phyloP scores from a whole-genome alignment of 208 protist species.

The Trypanosoma rangeli region DNA sequence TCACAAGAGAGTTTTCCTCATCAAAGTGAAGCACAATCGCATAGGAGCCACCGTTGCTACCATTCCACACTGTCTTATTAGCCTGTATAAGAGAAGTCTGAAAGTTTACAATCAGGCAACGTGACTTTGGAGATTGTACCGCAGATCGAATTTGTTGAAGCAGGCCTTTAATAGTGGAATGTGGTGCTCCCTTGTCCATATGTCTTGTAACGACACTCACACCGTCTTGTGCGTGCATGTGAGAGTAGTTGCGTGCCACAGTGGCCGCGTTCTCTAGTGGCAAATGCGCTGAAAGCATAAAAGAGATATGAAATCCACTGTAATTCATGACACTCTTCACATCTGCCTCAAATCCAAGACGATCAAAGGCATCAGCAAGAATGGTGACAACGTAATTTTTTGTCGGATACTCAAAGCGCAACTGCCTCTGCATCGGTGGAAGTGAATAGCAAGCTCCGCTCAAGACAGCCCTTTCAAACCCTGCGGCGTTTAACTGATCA shows the following conservation, averaged over 20 bases:
- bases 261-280: conserved; percentile 64
- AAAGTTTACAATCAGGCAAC: conserved; percentile 81
- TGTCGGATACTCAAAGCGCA: conserved; percentile 86
- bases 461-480: conserved; percentile 58
- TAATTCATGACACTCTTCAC: conserved; percentile 86
- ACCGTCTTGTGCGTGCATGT: conserved; percentile 70
- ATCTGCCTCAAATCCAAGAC: conserved; percentile 70
- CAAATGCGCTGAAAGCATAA: conserved; percentile 82
- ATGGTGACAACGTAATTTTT: conserved; percentile 84
- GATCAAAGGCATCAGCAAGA: conserved; percentile 80
- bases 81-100: conserved; percentile 48
- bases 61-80: conserved; percentile 74
- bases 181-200: conserved; percentile 53
- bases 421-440: conserved; percentile 44
- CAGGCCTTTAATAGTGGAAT: conserved; percentile 44
- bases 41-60: conserved; percentile 72
- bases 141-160: conserved; percentile 49
- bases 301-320: conserved; percentile 87
- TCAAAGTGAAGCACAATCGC: conserved; percentile 83
- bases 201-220: conserved; percentile 57
- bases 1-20: conserved; percentile 48
- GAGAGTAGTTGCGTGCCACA: conserved; percentile 79
- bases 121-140: conserved; percentile 37
- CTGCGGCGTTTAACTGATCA: conserved; percentile 51
- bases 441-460: conserved; percentile 62